Evolutionary conservation across 805 yeast species (phyloP), one percentile per base, ranked within the genome.

Genomic region (Saturnispora halmiae): DNA sequence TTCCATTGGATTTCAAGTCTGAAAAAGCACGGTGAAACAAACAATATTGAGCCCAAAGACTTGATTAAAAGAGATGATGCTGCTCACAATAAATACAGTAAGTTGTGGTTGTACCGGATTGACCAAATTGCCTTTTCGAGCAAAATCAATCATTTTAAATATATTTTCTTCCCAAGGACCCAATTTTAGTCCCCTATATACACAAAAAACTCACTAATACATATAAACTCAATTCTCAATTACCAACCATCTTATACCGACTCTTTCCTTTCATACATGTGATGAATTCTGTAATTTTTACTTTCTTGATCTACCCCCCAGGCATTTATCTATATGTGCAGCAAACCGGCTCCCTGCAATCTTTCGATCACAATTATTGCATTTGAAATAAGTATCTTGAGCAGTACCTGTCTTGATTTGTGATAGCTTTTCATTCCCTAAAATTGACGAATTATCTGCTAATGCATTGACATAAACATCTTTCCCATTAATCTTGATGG

Each of bases 271-370:
- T n/a, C n/a, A n/a, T n/a, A n/a, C n/a, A n/a, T n/a, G n/a, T n/a
- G n/a, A n/a, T n/a, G n/a, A n/a, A n/a, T n/a, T n/a, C n/a, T n/a
- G n/a, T n/a, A n/a, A n/a, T n/a, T n/a, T n/a, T 51, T 44, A 64
- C 47, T 70, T 65, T 48, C 78, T 63, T 20, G 67, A 66, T 43
- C 83, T 71, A 10, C 96, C 82, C 33, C 85, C 84, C 19, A 87
- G 60, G 56, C 98, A 90, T 51, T 95, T 77, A 56, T 87, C 94
- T 24, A 90, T 70, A 61, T 90, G 98, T 31, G 84, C 87, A 2
- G 97, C 96, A 67, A 85, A 88, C 44, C 98, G 66, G 29, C 84
- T 81, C 1, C 95, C 95, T 1, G 95, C 90, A 6, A 90, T 81
- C 52, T 80, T 85, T 42, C 98, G 68, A 15, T 75, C 78, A 60